Percentiles rank a stretch among this genome's conserved stretches.
Evolutionary conservation across 1,284 basidiomycete species (phyloP).

Genomic region (Rhizopogon hawkerae): DNA sequence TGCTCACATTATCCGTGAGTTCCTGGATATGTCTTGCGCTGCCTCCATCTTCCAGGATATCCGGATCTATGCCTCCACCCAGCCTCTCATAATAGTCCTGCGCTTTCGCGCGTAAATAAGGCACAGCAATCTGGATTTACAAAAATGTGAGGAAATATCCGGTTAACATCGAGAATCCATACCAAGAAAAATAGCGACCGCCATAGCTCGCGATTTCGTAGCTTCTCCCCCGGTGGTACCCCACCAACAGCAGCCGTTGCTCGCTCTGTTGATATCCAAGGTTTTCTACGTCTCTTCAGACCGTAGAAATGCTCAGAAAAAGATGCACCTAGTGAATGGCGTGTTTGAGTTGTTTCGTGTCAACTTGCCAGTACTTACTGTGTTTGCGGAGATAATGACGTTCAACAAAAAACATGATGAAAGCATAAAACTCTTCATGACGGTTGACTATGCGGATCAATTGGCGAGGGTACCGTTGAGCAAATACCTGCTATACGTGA

Average conservation of each 20-base stretch:
- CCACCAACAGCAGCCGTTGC: slow-evolving; percentile 60
- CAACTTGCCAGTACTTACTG: slow-evolving; percentile 41
- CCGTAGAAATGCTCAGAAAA: slow-evolving; percentile 95
- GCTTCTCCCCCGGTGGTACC: slow-evolving; percentile 52
- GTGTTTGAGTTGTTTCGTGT: background rate
- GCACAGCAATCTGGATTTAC: slow-evolving; percentile 64
- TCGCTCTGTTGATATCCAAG: slow-evolving; percentile 60
- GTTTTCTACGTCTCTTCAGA: slow-evolving; percentile 66
- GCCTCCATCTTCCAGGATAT: slow-evolving; percentile 53
- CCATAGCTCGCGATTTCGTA: slow-evolving; percentile 57
- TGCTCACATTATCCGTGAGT: slow-evolving; percentile 42
- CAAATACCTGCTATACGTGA: slow-evolving; percentile 65
- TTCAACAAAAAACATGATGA: slow-evolving; percentile 85
- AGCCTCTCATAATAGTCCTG: slow-evolving; percentile 87
- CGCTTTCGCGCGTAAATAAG: slow-evolving; percentile 83
- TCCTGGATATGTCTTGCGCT: slow-evolving; percentile 36
- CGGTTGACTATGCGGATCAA: slow-evolving; percentile 85
- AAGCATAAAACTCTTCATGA: slow-evolving; percentile 94
- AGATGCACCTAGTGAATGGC: slow-evolving; percentile 55
- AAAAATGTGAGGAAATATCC: slow-evolving; percentile 1
- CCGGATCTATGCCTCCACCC: slow-evolving; percentile 70
- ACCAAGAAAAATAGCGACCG: slow-evolving; percentile 75
- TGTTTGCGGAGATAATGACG: slow-evolving; percentile 81
- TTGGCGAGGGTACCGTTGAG: slow-evolving; percentile 91
- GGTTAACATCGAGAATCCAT: slow-evolving; percentile 17